Conservation (phyloP, 768 basidiomycete species). For the Lentinula aciculospora region DNA sequence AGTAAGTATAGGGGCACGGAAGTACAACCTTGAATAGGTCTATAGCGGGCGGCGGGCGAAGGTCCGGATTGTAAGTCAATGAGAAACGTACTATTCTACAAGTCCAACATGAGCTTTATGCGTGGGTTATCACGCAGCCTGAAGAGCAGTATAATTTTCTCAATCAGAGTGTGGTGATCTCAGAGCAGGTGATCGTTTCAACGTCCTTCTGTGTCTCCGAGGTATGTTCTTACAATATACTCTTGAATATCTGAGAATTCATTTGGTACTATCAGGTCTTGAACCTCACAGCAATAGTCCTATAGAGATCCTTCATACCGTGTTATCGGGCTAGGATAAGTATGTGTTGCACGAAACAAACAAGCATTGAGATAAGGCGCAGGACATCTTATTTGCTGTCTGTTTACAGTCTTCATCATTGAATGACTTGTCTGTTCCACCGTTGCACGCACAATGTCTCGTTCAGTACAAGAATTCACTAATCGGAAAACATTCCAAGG, state of each 20-base stretch:
- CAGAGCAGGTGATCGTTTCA: too few relatives aligned
- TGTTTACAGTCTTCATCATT: slow-evolving; percentile 27
- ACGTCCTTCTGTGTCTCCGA: too few relatives aligned
- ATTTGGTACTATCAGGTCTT: slow-evolving; percentile 1
- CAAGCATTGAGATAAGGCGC: slow-evolving; percentile 20
- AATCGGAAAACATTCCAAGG: slow-evolving; percentile 37
- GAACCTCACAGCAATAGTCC: slow-evolving; percentile 25
- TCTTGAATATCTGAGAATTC: slow-evolving; percentile 21
- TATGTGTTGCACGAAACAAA: slow-evolving; percentile 29
- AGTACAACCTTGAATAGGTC: too few relatives aligned
- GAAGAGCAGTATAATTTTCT: too few relatives aligned
- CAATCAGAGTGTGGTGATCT: too few relatives aligned
- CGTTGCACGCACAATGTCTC: slow-evolving; percentile 34
- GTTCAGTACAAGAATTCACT: slow-evolving; percentile 37
- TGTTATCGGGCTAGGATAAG: slow-evolving; percentile 39
- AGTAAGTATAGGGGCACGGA: too few relatives aligned
- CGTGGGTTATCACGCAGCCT: too few relatives aligned
- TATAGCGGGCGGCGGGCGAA: too few relatives aligned
- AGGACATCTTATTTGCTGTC: slow-evolving; percentile 20
- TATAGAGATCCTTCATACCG: slow-evolving; percentile 39
- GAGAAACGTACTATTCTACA: too few relatives aligned
- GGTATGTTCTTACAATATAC: too few relatives aligned
- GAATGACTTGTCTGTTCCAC: slow-evolving; percentile 22
- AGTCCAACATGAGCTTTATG: too few relatives aligned
- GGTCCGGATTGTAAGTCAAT: too few relatives aligned